Conservation (phyloP, 441 rosid species). For the Pelargonium myrrhifolium region DNA sequence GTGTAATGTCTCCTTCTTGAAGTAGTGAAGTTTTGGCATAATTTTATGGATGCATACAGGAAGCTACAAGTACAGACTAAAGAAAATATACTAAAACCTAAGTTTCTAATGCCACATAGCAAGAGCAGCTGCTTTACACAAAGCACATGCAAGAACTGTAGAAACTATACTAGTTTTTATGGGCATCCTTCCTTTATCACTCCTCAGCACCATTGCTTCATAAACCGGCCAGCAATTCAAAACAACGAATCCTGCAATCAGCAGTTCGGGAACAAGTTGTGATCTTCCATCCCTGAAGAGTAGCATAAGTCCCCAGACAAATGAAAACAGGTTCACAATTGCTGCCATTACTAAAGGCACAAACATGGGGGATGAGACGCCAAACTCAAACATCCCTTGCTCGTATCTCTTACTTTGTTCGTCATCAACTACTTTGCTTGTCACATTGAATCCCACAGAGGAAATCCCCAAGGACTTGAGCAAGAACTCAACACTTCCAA, state of each 20-base stretch:
- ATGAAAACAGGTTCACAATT: constrained; percentile 35
- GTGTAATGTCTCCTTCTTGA: background rate
- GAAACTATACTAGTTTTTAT: constrained; percentile 25
- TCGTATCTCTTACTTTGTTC: constrained; percentile 51
- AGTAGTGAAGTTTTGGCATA: constrained; percentile 1
- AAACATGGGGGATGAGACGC: constrained; percentile 45
- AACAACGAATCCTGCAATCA: constrained; percentile 35
- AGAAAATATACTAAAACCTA: too few relatives aligned
- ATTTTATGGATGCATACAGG: too few relatives aligned
- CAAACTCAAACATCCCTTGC: constrained; percentile 47
- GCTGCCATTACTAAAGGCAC: constrained; percentile 37
- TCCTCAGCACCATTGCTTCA: constrained; percentile 50
- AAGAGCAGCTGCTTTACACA: constrained; percentile 27
- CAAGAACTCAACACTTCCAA: constrained; percentile 36
- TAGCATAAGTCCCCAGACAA: constrained; percentile 25
- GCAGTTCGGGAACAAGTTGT: constrained; percentile 23
- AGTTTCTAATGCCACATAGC: constrained; percentile 22
- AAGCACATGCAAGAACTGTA: constrained; percentile 25
- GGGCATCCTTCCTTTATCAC: constrained; percentile 47
- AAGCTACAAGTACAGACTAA: too few relatives aligned
- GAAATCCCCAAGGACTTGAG: constrained; percentile 39
- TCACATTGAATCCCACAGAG: constrained; percentile 35
- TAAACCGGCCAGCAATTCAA: constrained; percentile 53
- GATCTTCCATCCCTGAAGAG: background rate
- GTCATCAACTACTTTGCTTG: constrained; percentile 39